Conservation (phyloP, 2,329 filamentous ascomycete genomes). For the Fusarium stilboides region DNA sequence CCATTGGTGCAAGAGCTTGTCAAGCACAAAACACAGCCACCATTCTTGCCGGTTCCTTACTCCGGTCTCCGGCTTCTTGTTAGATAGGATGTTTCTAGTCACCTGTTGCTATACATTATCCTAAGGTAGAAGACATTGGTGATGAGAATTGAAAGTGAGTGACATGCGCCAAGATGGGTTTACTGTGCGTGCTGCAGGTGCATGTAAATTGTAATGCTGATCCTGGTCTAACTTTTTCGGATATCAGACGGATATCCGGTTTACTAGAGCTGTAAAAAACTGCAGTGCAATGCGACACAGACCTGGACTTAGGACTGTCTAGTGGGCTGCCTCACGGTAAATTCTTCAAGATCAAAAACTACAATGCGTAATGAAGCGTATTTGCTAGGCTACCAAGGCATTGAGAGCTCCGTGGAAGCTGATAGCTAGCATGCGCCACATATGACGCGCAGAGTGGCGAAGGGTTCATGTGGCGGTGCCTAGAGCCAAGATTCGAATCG, state of each 20-base stretch:
- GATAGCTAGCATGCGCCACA: conserved; percentile 31
- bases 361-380: not conserved
- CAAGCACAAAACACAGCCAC: conserved; percentile 36
- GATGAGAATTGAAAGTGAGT: not conserved
- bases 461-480: conserved; percentile 16
- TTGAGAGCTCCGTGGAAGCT: conserved; percentile 2
- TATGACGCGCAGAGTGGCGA: conserved; percentile 29
- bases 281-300: not conserved
- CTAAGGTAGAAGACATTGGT: too few relatives aligned
- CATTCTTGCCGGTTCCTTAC: conserved; percentile 8
- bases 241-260: not conserved
- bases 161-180: conserved; percentile 26
- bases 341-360: not conserved
- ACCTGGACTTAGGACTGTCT: not conserved
- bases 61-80: conserved; percentile 5
- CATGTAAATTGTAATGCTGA: conserved; percentile 22
- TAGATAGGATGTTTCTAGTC: too few relatives aligned
- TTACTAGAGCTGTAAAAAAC: not conserved
- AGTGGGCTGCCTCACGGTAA: conserved; percentile 25
- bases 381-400: not conserved
- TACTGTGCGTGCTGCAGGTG: conserved; percentile 13
- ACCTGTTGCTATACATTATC: too few relatives aligned
- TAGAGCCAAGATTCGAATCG: not conserved
- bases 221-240: conserved; percentile 5
- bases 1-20: conserved; percentile 36